These are phyloP conservation scores for Coniophora puteana DNA, from an alignment of 1,284 basidiomycete species.

Conservation along the genomic window DNA sequence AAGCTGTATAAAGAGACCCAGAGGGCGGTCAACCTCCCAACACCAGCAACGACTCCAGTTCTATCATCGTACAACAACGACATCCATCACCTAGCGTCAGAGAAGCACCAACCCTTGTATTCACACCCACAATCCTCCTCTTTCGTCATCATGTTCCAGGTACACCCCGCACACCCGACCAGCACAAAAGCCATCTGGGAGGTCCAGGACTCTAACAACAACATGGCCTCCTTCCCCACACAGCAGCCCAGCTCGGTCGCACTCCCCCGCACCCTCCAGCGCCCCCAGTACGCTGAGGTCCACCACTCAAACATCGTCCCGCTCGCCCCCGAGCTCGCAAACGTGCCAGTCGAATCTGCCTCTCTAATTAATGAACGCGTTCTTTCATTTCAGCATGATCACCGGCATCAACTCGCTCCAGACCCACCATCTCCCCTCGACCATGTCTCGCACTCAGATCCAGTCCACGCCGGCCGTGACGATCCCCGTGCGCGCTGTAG, in stretches of 20 bases:
- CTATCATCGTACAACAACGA: conserved; percentile 11
- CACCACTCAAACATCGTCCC: conserved; percentile 47
- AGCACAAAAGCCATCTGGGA: conserved; percentile 33
- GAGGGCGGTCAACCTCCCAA: conserved; percentile 7
- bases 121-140: conserved; percentile 9
- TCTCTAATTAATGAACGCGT: conserved; percentile 6
- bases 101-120: conserved; percentile 13
- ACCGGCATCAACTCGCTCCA: conserved; percentile 45
- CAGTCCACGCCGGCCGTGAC: conserved; percentile 38
- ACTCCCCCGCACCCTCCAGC: conserved; percentile 53
- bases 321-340: conserved; percentile 51
- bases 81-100: conserved; percentile 18
- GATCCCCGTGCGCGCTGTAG: conserved; percentile 36
- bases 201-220: conserved; percentile 23
- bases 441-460: conserved; percentile 44
- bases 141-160: conserved; percentile 27
- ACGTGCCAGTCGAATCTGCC: conserved; percentile 45
- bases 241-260: conserved; percentile 39
- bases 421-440: conserved; percentile 45
- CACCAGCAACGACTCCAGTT: conserved; percentile 16
- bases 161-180: conserved; percentile 30
- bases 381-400: conserved; percentile 41
- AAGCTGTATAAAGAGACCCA: conserved; percentile 22
- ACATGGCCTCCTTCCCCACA: conserved; percentile 20
- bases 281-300: conserved; percentile 51